These are phyloP conservation scores for Psidium friedrichsthalianum DNA, from an alignment of 345 rosid genomes.

Conservation along the genomic window DNA sequence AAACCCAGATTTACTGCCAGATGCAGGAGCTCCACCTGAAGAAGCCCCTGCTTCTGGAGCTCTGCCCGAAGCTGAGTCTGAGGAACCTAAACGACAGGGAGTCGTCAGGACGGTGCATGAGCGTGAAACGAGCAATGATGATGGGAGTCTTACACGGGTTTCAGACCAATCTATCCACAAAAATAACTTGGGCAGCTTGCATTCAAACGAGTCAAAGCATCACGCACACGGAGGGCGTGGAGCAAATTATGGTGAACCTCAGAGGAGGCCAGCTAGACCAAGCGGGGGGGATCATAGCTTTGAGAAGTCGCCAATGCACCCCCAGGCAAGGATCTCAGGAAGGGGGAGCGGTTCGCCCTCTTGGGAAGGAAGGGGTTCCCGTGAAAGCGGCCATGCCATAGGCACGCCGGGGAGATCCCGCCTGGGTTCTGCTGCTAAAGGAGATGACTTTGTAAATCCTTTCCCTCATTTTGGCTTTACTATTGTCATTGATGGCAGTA, in stretches of 20 bases:
- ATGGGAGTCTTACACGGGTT: neutral
- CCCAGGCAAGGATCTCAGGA: conserved; percentile 34
- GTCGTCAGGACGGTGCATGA: conserved; percentile 28
- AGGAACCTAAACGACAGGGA: conserved; percentile 21
- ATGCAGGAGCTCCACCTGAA: conserved; percentile 19
- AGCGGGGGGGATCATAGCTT: conserved; percentile 55
- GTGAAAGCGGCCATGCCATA: conserved; percentile 36
- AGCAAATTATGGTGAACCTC: conserved; percentile 27
- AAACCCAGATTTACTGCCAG: conserved; percentile 30
- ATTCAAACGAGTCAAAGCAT: conserved; percentile 20
- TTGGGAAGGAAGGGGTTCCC: conserved; percentile 45
- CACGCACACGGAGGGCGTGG: conserved; percentile 43
- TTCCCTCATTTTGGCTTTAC: neutral
- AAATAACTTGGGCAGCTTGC: conserved; percentile 2
- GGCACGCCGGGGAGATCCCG: conserved; percentile 53
- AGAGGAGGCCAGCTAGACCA: conserved; percentile 17
- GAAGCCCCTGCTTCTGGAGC: conserved; percentile 32
- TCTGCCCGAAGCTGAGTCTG: conserved; percentile 18
- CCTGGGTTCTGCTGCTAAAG: conserved; percentile 28
- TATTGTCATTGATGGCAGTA: neutral
- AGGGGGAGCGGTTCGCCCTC: conserved; percentile 35
- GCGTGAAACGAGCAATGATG: conserved; percentile 26
- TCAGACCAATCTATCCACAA: conserved; percentile 13
- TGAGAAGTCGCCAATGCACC: conserved; percentile 67
- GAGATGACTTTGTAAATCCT: conserved; percentile 61